These are phyloP conservation scores for Brachypodium distachyon DNA, from an alignment of 202 grass and related monocot genomes.

Conservation along the genomic window DNA sequence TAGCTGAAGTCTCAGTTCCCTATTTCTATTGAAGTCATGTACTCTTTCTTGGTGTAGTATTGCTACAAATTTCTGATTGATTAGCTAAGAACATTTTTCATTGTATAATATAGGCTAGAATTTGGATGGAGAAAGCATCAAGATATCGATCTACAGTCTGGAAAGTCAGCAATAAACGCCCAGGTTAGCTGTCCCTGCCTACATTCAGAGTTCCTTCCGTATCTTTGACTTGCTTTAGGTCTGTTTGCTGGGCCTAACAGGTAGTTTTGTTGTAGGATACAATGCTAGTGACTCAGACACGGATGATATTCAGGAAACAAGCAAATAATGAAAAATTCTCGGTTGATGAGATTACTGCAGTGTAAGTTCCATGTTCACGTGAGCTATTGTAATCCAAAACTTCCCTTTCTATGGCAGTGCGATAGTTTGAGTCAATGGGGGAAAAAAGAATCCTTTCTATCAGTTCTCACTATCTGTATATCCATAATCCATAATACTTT, in stretches of 20 bases:
- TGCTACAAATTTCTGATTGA: neutral
- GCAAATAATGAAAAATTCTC: slow-evolving; percentile 26
- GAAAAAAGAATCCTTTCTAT: neutral
- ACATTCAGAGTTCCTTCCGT: neutral
- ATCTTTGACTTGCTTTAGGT: neutral
- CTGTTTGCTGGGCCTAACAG: slow-evolving; percentile 15
- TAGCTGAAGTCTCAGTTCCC: neutral
- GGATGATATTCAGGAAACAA: slow-evolving; percentile 43
- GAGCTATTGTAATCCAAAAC: neutral
- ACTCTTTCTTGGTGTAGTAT: neutral
- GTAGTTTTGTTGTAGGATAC: slow-evolving; percentile 44
- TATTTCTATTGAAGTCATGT: neutral
- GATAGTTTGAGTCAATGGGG: slow-evolving; percentile 7
- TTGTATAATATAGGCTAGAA: slow-evolving; percentile 51
- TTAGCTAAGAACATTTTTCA: neutral
- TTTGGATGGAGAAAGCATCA: slow-evolving; percentile 92
- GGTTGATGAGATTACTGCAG: neutral
- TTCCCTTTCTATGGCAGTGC: neutral
- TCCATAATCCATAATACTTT: neutral
- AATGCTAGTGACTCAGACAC: slow-evolving; percentile 90
- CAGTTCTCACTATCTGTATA: neutral
- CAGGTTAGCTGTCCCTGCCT: slow-evolving; percentile 48
- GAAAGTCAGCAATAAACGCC: slow-evolving; percentile 85
- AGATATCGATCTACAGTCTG: slow-evolving; percentile 83
- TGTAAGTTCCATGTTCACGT: slow-evolving; percentile 30